Percentiles rank a stretch among this genome's conserved stretches.
Conservation (phyloP, 1,284 basidiomycete species). For the Leccinum pachyderme region DNA sequence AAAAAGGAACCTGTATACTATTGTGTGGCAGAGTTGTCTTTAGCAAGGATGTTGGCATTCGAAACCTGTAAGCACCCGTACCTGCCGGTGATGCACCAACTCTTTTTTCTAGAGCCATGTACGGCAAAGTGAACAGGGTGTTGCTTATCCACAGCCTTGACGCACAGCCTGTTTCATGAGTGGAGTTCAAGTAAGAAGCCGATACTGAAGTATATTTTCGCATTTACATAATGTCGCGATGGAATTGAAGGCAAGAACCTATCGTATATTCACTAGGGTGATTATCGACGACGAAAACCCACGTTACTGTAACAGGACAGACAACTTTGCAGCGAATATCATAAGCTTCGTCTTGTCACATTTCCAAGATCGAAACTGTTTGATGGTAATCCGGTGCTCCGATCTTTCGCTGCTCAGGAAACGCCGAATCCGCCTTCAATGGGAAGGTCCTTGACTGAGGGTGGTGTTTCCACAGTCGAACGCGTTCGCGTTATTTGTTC, state of each 20-base stretch:
- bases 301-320: too few relatives aligned
- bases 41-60: constrained; percentile 29
- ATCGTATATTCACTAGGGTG: background rate
- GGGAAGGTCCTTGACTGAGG: too few relatives aligned
- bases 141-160: constrained; percentile 28
- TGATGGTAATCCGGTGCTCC: constrained; percentile 24
- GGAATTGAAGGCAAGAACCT: constrained; percentile 65
- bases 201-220: constrained; percentile 68
- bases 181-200: constrained; percentile 61
- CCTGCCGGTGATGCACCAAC: constrained; percentile 39
- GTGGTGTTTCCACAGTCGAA: too few relatives aligned
- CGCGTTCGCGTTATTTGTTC: constrained; percentile 26
- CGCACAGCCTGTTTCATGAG: constrained; percentile 12
- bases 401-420: constrained; percentile 26
- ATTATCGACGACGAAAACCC: background rate
- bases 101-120: constrained; percentile 64
- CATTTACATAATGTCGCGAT: constrained; percentile 78
- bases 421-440: constrained; percentile 16
- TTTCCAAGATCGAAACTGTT: constrained; percentile 15
- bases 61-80: constrained; percentile 15
- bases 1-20: constrained; percentile 39
- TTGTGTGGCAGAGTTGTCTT: constrained; percentile 27
- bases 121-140: constrained; percentile 67
- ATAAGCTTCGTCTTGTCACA: constrained; percentile 21
- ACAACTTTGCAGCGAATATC: constrained; percentile 8